Conservation (phyloP, 2,329 filamentous ascomycete genomes). For the Diaporthe sp. region DNA sequence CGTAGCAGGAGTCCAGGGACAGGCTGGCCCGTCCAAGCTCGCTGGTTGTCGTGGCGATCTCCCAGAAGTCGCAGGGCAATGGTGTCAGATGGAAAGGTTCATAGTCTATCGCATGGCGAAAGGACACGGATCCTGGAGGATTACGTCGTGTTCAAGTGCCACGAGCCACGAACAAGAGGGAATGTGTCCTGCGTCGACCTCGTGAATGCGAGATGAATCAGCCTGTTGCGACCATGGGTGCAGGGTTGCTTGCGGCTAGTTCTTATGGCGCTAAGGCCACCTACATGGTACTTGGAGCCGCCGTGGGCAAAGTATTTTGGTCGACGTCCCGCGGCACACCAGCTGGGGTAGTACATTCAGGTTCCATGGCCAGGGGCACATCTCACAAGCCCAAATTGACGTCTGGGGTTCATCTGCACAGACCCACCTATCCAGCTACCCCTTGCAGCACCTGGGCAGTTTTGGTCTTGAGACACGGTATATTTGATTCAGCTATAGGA, state of each 20-base stretch:
- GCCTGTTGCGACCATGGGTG: slow-evolving; percentile 22
- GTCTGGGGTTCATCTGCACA: slow-evolving; percentile 22
- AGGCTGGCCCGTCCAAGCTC: slow-evolving; percentile 41
- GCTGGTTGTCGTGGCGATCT: slow-evolving; percentile 24
- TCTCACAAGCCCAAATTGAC: slow-evolving; percentile 20
- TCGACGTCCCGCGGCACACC: not conserved
- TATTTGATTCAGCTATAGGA: slow-evolving; percentile 25
- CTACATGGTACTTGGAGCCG: slow-evolving; percentile 10
- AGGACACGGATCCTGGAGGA: slow-evolving; percentile 12
- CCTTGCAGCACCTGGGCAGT: slow-evolving; percentile 1
- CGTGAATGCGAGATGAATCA: slow-evolving; percentile 39
- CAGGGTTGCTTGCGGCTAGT: slow-evolving; percentile 14
- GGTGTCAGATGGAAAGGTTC: slow-evolving; percentile 35
- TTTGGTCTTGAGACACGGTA: slow-evolving; percentile 16
- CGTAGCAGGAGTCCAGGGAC: slow-evolving; percentile 39
- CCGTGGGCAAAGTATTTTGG: slow-evolving; percentile 18
- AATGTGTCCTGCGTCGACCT: slow-evolving; percentile 39
- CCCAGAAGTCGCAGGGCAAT: slow-evolving; percentile 31
- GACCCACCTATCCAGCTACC: slow-evolving; percentile 10
- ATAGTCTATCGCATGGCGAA: slow-evolving; percentile 37
- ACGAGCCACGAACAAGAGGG: slow-evolving; percentile 19
- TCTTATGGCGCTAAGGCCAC: slow-evolving; percentile 29
- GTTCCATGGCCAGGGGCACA: not conserved
- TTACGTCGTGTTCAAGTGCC: slow-evolving; percentile 36
- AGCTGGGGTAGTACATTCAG: slow-evolving; percentile 16